Evolutionary conservation across 116 monocot species (phyloP), one percentile per base, ranked within the genome.

Genomic region (Posidonia oceanica): DNA sequence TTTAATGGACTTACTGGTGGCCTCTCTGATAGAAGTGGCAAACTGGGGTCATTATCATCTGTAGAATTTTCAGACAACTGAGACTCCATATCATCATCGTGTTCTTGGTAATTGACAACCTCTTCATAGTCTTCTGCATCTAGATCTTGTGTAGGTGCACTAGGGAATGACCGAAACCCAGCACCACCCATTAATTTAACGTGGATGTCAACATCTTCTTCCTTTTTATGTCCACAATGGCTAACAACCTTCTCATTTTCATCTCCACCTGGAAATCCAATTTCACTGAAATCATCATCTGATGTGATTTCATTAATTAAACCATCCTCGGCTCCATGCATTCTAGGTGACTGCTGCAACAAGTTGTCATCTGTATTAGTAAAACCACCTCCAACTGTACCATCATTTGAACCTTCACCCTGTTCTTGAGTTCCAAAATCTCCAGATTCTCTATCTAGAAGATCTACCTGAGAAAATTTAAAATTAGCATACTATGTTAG

Each of bases 391-490:
- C 38, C 64, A 48, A 4, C 18, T 55, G 15, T 29, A 52, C 4
- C 75, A 39, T 77, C 55, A 39, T 16, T 67, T 72, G 67, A 62
- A 53, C 51, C 61, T 79, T 71, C 81, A 55, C 29, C 60, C 0
- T 70, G 67, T n/a, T 71, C 72, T 39, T 48, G 5, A 62, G 72
- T 57, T 69, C 52, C 82, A 70, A 59, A 16, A 64, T 52, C 62
- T 72, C 59, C 71, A 14, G 2, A 36, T 54, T 84, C 64, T 42
- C 74, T 74, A 17, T 81, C 79, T 21, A 86, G 64, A 76, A 95
- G 86, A 88, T 95, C 95, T 76, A 88, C 83, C 95, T 95, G 80
- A 42, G 61, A 59, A 83, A 61, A 10, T 48, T 2, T 48, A 10
- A 12, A 48, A 48, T 6, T 48, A 12, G 0, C 48, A 48, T 48